Evolutionary conservation across 352 stramenopile genomes (phyloP).

Genomic region (Phytopythium ostracodes): DNA sequence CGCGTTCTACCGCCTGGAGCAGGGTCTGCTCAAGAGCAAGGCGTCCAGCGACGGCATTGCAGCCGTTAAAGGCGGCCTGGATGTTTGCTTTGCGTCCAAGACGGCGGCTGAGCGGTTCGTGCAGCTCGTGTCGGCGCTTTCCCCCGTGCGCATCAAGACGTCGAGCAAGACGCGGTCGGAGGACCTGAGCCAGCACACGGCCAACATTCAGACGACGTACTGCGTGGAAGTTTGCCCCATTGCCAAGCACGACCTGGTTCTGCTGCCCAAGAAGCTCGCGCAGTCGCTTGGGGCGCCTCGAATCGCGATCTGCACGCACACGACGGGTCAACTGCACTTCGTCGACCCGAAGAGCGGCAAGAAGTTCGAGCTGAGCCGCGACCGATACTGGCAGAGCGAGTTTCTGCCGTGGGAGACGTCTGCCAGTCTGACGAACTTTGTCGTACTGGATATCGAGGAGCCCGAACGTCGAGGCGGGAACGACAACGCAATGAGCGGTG

Average conservation of each 20-base stretch:
- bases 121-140: slow-evolving; percentile 48
- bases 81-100: slow-evolving; percentile 74
- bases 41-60: slow-evolving; percentile 55
- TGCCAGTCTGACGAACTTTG: slow-evolving; percentile 53
- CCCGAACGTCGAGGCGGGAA: slow-evolving; percentile 13
- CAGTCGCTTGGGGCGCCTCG: slow-evolving; percentile 52
- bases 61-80: slow-evolving; percentile 65
- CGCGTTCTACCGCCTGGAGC: slow-evolving; percentile 68
- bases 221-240: slow-evolving; percentile 69
- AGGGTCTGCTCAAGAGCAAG: slow-evolving; percentile 70
- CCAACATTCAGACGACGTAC: slow-evolving; percentile 68
- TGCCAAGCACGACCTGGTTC: slow-evolving; percentile 72
- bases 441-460: slow-evolving; percentile 66
- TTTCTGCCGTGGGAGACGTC: slow-evolving; percentile 62
- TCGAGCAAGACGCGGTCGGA: slow-evolving; percentile 75
- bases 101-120: slow-evolving; percentile 53
- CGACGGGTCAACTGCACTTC: slow-evolving; percentile 57
- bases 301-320: slow-evolving; percentile 52
- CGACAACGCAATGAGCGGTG: slow-evolving; percentile 32
- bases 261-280: slow-evolving; percentile 55
- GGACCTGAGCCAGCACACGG: slow-evolving; percentile 56
- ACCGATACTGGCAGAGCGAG: slow-evolving; percentile 69
- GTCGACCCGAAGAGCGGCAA: slow-evolving; percentile 52
- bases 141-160: slow-evolving; percentile 63
- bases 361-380: slow-evolving; percentile 43